Conservation (phyloP, 129 eudicot species). For the Tagetes patula region DNA sequence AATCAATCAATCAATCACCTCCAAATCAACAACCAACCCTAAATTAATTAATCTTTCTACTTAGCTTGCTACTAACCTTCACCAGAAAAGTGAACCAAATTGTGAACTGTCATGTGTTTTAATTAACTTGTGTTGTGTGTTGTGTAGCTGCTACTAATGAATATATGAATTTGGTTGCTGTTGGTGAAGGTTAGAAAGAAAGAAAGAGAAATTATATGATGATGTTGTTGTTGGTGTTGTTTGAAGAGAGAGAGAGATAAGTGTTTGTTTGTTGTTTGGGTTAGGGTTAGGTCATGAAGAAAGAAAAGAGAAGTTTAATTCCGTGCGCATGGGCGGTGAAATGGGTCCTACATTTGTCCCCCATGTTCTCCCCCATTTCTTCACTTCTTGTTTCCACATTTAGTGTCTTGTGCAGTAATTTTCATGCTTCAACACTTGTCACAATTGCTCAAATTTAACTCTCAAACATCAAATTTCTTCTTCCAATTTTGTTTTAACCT, state of each 20-base stretch:
- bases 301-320: constrained; percentile 23
- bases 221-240: constrained; percentile 37
- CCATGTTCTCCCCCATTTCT: constrained; percentile 41
- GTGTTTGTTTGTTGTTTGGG: constrained; percentile 42
- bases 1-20: background rate
- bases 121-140: constrained; percentile 13
- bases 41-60: background rate
- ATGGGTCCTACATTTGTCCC: constrained; percentile 49
- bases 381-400: constrained; percentile 29
- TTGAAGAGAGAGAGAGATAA: constrained; percentile 28
- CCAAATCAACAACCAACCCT: constrained; percentile 1
- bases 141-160: background rate
- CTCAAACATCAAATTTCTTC: background rate
- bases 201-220: constrained; percentile 13
- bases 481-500: background rate
- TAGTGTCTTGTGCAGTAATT: constrained; percentile 26
- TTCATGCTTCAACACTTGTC: constrained; percentile 9
- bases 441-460: background rate
- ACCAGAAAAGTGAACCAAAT: constrained; percentile 25
- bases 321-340: constrained; percentile 86
- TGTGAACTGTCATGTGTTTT: constrained; percentile 27
- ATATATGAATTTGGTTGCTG: constrained; percentile 25
- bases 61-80: constrained; percentile 27
- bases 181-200: constrained; percentile 43
- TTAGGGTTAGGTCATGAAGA: constrained; percentile 65